Evolutionary conservation across 768 basidiomycete species (phyloP), one percentile per base, ranked within the genome.

Genomic region (Suillus cothurnatus): DNA sequence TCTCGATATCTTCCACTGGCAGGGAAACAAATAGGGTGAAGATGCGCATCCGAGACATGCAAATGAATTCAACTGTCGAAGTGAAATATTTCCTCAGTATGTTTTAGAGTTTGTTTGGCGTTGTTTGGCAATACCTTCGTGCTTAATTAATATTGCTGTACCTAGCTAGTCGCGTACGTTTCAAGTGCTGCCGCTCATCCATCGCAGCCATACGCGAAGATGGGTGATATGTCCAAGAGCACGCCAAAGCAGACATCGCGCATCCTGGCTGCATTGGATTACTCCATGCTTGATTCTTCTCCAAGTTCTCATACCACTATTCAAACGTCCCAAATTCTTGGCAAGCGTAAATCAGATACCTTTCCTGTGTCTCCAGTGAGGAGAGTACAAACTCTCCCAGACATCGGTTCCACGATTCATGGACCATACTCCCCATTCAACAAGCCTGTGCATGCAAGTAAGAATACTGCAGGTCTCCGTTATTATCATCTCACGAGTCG

Each of bases 181-280:
- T 58, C 2, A 17, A 26, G 58, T 41, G 26, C 57, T 58, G 36
- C 38, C 45, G 65, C 57, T 47, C 64, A 17, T 66, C n/a, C 15
- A 41, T 41, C 19, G 26, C 52, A 34, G 19, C n/a, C 38, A 6
- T 41, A 32, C 15, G 19, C 52, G 32, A 66, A 49, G 41, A 66
- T 66, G 64, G 56, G 56, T 23, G 63, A 52, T 23, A 19, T 38
- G 3, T 52, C 66, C 39, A 60, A 52, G 23, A 45, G 64, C 43
- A 21, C 58, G 3, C 36, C 19, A 9, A 26, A 52, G 50, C 57
- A 64, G 19, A 26, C 34, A 7, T 69, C 68, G 17, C 68, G 68
- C 63, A 21, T 68, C 9, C 62, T 69, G 32, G 68, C 63, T n/a
- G 68, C 67, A 4, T 56, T 69, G 60, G 68, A 67, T 41, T 19